Base-by-base conservation (phyloP, 371 early-diverging fungal genomes). In the Apophysomyces trapeziformis region DNA sequence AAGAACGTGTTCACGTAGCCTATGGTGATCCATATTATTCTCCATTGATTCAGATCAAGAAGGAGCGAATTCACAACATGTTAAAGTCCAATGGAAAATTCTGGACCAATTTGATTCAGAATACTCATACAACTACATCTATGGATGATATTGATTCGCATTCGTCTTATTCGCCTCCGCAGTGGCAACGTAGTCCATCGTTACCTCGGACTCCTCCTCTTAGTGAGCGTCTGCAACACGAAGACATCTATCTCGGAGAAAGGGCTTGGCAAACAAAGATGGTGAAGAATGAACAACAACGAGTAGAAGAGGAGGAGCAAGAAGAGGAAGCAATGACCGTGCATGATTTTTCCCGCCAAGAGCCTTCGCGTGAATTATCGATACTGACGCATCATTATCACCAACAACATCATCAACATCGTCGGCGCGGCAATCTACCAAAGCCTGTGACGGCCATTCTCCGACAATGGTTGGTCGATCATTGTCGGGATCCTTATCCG, bases 401-500 rank as follows among this genome's bases (percentile, higher is more conserved):
- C 18, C 43, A 67, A 26, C 32, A 26, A 26, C 32, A 26, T 38
- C 39, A 37, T 18, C 63, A 63, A 57, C 62, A 58, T 43, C 43
- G 54, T 50, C 79, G 85, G 8, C 77, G 87, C 26, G 85, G 85
- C 41, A 87, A 87, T 60, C 71, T 85, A 8, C 85, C 85, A 21
- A 84, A 83, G 39, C 72, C 78, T 0, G 86, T 87, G 37, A 86
- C 87, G 8, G 80, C 84, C 21, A 76, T 82, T 41, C 76, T 92
- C 35, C 86, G 87, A 70, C 65, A 73, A 26, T 93, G 93, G 92
- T 75, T 93, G 18, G 77, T 86, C 69, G 84, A 89, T 62, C 81
- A 93, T 68, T 82, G 85, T 37, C 81, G 79, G 45, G 86, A 92
- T 60, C 92, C 94, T 12, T 93, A 91, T 67, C 94, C 94, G 0